Base-by-base conservation (phyloP, 2,329 filamentous ascomycete species). In the Penicillium janthinellum region DNA sequence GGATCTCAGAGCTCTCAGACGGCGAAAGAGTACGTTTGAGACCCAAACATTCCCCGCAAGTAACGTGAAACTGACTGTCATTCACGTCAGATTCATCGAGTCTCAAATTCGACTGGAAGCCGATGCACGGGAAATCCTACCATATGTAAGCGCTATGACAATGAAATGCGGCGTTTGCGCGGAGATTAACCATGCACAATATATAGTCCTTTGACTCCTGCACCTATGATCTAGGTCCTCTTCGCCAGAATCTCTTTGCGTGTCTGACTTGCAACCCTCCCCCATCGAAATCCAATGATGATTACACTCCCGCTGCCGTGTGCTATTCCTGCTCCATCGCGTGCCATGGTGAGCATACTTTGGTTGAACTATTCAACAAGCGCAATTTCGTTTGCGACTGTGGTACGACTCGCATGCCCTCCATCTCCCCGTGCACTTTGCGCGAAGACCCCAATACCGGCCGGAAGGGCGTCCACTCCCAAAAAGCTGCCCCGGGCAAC, bases 291-390 rank as follows among this genome's bases (percentile, higher is more conserved):
- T 72, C 83, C 1, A 80, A 84, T 45, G 87, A 88, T 52, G 80
- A 88, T 0, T 90, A 89, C 74, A 85, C 81, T 7, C 82, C 89
- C 6, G 95, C 94, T 3, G 95, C 91, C 28, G 86, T 99, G 58
- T 99, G 95, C 82, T 99, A 99, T 71, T 91, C 93, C 22, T 99
- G 95, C 79, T 97, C 94, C 6, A 92, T 99, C 60, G 90, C 94
- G 68, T 99, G 95, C 74, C 95, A 99, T 71, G 94, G 95, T 67
- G 93, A 98, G 71, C 95, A 99, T 74, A 90, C 85, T 1, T 86
- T 99, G 28, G 95, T 98, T 52, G 95, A 99, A 78, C 89, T 99
- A 20, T 99, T 99, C 79, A 89, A 86, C 73, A 98, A 97, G 80
- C 88, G 96, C 71, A 89, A 96, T 77, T 98, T 99, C 71, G 91